These are phyloP conservation scores for Fusarium sp. DNA, from an alignment of 2,329 filamentous ascomycete genomes.

Conservation along the genomic window DNA sequence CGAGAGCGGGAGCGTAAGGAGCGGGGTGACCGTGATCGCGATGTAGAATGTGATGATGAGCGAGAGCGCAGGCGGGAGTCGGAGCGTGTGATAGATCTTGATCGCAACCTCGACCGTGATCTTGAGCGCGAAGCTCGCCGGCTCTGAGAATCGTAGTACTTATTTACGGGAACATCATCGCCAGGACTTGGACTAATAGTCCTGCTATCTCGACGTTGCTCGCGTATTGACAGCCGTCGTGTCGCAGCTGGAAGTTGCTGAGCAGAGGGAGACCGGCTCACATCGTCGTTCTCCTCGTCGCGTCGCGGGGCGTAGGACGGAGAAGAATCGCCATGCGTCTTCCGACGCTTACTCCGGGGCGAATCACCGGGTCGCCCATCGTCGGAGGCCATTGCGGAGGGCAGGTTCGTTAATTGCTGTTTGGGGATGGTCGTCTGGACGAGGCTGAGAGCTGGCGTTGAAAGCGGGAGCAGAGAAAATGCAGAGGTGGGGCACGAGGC, in stretches of 20 bases:
- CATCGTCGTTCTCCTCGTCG: constrained; percentile 34
- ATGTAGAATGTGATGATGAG: constrained; percentile 52
- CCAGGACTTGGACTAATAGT: constrained; percentile 47
- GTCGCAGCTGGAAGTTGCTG: constrained; percentile 15
- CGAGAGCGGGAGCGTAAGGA: constrained; percentile 51
- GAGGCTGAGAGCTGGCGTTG: constrained; percentile 38
- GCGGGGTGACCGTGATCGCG: constrained; percentile 50
- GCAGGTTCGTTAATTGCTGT: constrained; percentile 23
- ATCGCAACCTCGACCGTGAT: constrained; percentile 54
- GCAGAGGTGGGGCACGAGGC: constrained; percentile 36
- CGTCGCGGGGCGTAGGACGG: constrained; percentile 47
- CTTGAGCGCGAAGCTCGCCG: constrained; percentile 52
- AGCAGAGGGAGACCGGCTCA: constrained; percentile 16
- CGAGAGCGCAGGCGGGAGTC: constrained; percentile 54
- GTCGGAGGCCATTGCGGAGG: constrained; percentile 50
- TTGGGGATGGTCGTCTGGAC: constrained; percentile 33
- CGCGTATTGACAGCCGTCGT: constrained; percentile 40
- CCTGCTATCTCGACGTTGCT: constrained; percentile 37
- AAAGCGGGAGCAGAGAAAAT: constrained; percentile 15
- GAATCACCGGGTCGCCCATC: constrained; percentile 46
- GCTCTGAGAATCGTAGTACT: constrained; percentile 49
- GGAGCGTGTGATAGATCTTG: constrained; percentile 57
- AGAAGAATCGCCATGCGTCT: constrained; percentile 51
- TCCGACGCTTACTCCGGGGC: constrained; percentile 53
- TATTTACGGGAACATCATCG: constrained; percentile 41